Evolutionary conservation across 352 stramenopile species (phyloP).

Genomic region (Globisporangium cystogenes): DNA sequence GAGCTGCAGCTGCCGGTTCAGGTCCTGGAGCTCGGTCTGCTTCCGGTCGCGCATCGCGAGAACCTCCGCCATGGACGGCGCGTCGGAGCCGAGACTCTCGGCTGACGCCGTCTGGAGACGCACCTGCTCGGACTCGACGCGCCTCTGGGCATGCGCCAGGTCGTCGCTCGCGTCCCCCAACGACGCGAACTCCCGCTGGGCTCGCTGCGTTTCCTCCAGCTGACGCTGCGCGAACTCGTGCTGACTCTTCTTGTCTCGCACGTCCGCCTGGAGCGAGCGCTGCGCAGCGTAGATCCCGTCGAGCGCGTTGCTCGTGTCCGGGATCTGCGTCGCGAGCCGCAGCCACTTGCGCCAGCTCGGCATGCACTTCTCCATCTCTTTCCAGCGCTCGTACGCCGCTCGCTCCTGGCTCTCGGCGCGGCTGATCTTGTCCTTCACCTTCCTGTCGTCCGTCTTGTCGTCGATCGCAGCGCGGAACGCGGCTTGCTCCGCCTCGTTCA

Average conservation of each 20-base stretch:
- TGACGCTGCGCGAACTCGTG: constrained; percentile 17
- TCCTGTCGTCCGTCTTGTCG: constrained; percentile 71
- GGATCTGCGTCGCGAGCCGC: constrained; percentile 39
- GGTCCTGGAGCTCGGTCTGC: constrained; percentile 36
- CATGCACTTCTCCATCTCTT: constrained; percentile 45
- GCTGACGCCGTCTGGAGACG: constrained; percentile 20
- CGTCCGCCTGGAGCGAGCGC: constrained; percentile 40
- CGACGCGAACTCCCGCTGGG: constrained; percentile 24
- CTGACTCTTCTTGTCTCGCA: constrained; percentile 34
- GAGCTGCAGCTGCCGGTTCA: constrained; percentile 39
- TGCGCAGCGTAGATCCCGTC: constrained; percentile 39
- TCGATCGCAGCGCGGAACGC: constrained; percentile 58
- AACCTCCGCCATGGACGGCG: constrained; percentile 30
- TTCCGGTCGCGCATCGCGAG: constrained; percentile 45
- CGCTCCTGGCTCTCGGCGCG: constrained; percentile 53
- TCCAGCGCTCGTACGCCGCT: constrained; percentile 44
- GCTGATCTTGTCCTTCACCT: constrained; percentile 72
- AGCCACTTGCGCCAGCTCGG: constrained; percentile 69
- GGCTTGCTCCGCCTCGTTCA: constrained; percentile 52
- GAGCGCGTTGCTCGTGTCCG: constrained; percentile 37
- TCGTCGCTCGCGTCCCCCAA: constrained; percentile 30
- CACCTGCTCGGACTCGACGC: constrained; percentile 31
- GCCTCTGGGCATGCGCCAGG: constrained; percentile 16
- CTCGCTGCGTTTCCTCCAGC: constrained; percentile 27
- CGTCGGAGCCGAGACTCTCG: constrained; percentile 28